Percentiles rank a stretch among this genome's conserved stretches.
Evolutionary conservation across 2,329 filamentous ascomycete genomes (phyloP).

Genomic region (Gnomoniopsis sp.): DNA sequence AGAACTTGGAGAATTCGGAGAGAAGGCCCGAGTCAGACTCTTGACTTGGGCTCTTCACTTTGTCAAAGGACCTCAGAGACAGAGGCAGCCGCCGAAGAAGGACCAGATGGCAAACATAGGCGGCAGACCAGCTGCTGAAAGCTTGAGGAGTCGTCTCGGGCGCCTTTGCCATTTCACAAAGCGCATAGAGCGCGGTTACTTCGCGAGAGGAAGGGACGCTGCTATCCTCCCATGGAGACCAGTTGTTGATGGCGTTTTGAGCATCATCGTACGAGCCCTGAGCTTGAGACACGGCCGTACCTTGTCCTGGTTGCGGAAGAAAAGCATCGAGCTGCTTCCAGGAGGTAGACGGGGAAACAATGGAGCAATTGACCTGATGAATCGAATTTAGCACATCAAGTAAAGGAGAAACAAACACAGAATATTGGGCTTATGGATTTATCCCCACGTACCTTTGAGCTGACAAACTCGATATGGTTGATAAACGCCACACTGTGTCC

Average conservation of each 20-base stretch:
- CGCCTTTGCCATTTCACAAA: constrained; percentile 19
- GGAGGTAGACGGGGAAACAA: constrained; percentile 19
- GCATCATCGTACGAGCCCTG: neutral
- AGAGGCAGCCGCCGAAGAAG: constrained; percentile 24
- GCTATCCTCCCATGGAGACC: constrained; percentile 19
- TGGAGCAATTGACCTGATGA: neutral
- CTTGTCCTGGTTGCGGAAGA: neutral
- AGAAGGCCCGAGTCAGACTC: neutral
- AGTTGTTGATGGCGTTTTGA: constrained; percentile 11
- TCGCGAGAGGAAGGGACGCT: constrained; percentile 17
- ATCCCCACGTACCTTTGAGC: constrained; percentile 52
- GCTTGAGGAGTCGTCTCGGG: constrained; percentile 7
- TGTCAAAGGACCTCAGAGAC: constrained; percentile 21
- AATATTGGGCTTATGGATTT: neutral
- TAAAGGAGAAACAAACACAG: neutral
- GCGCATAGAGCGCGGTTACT: constrained; percentile 14
- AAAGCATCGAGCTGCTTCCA: neutral
- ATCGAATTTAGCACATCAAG: neutral
- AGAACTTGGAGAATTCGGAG: constrained; percentile 1
- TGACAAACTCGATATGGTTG: constrained; percentile 59
- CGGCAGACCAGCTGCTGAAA: constrained; percentile 13
- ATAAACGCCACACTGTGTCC: constrained; percentile 62
- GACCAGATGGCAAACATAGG: constrained; percentile 25
- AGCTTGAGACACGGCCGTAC: too few species aligned
- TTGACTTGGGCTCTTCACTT: neutral